phyloP scores from a whole-genome alignment of 2,329 filamentous ascomycete species.

The Dactylonectria estremocensis region DNA sequence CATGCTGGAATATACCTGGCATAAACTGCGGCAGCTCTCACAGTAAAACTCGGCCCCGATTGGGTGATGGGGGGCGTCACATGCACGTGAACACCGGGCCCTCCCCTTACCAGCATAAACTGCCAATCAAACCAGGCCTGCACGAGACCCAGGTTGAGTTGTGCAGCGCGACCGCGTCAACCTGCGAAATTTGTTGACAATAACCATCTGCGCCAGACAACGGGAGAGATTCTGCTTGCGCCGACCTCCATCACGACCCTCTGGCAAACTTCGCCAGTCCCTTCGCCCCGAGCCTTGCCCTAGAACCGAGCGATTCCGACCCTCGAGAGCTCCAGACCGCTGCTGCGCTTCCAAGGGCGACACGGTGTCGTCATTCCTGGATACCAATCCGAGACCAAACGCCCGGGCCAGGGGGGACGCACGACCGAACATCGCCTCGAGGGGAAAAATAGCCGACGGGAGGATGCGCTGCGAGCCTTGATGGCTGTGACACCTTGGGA shows the following conservation, averaged over 20 bases:
- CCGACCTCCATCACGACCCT: conserved; percentile 33
- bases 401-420: conserved; percentile 37
- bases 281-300: conserved; percentile 20
- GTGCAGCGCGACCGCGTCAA: conserved; percentile 43
- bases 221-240: conserved; percentile 26
- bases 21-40: conserved; percentile 38
- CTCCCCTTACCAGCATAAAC: conserved; percentile 47
- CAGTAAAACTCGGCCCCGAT: conserved; percentile 39
- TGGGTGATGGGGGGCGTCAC: conserved; percentile 33
- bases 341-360: conserved; percentile 34
- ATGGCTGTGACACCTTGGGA: conserved; percentile 40
- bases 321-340: conserved; percentile 19
- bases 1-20: conserved; percentile 5
- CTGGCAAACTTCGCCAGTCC: conserved; percentile 18
- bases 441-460: conserved; percentile 31
- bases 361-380: conserved; percentile 48
- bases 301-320: conserved; percentile 21
- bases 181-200: conserved; percentile 51
- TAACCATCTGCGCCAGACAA: conserved; percentile 44
- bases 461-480: conserved; percentile 44
- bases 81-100: conserved; percentile 46
- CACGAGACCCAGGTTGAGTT: conserved; percentile 43
- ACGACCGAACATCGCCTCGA: conserved; percentile 34
- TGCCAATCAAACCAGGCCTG: conserved; percentile 47
- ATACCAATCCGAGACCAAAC: conserved; percentile 34